Evolutionary conservation across 768 basidiomycete genomes (phyloP), one percentile per base, ranked within the genome.

Genomic region (Pleurotus tuoliensis): DNA sequence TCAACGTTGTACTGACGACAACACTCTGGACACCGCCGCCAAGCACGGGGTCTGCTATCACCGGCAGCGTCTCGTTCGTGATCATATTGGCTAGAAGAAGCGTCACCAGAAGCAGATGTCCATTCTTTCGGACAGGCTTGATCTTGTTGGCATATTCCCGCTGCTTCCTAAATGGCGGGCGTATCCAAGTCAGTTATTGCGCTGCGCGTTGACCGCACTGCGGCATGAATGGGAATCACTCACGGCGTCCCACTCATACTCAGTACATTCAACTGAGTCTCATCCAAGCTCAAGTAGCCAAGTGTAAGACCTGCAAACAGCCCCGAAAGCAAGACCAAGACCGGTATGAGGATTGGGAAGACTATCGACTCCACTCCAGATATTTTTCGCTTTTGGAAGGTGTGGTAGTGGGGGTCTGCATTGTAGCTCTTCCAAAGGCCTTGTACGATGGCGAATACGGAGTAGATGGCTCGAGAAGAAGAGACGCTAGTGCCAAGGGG

Each of bases 221-320:
- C 24, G 24, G 4, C 1, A 25, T 34, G 30, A 9, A 34, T 34
- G 9, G 49, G 45, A 38, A 50, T 16, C 3, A 67, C 89, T 57
- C 63, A 92, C 90, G 87, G 79, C 20, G 89, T 90, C 13, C 94
- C 94, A 55, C 88, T 88, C 58, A 92, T 86, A 60, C 87, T 85
- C 18, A 96, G 73, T 2, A 96, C 94, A 66, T 88, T 87, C 43
- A 96, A 81, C 77, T 94, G 92, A 40, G 93, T 94, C 70, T 90
- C 90, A 71, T 96, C 93, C 68, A 95, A 79, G 62, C 87, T 90
- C 89, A 95, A 94, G 70, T 92, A 94, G 34, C 93, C 93, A 46
- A 95, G 76, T 57, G 94, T 95, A 62, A 94, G 76, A 70, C 94
- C 90, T 79, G 92, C 92, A 82, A 94, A 94, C 57, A 93, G 63